Conservation (phyloP, 352 stramenopile genomes). For the Phytophthora cajani region DNA sequence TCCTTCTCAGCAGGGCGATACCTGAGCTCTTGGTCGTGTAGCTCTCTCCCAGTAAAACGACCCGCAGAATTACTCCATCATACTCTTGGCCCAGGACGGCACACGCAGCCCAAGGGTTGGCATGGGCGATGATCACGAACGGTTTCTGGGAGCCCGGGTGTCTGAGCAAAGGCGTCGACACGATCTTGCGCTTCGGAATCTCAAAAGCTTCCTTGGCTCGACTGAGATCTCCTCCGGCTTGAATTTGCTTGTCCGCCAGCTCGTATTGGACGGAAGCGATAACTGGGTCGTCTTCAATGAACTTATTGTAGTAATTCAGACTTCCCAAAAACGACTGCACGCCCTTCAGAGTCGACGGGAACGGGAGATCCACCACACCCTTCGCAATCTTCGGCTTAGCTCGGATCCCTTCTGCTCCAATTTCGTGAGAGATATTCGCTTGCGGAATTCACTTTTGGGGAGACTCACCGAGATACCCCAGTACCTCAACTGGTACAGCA, state of each 20-base stretch:
- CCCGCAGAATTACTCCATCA: neutral
- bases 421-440: neutral
- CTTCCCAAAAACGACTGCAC: neutral
- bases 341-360: neutral
- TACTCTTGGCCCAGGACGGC: constrained; percentile 4
- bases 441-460: neutral
- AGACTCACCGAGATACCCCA: constrained; percentile 3
- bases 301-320: constrained; percentile 9
- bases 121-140: constrained; percentile 5
- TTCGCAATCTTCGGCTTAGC: neutral
- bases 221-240: neutral
- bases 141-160: neutral
- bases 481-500: neutral
- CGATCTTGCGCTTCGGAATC: neutral
- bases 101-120: constrained; percentile 3
- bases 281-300: constrained; percentile 3
- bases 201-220: constrained; percentile 4
- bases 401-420: neutral
- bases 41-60: constrained; percentile 2
- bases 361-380: neutral
- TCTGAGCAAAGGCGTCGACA: neutral
- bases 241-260: neutral
- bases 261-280: neutral
- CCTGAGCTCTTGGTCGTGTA: constrained; percentile 12
- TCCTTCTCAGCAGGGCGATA: constrained; percentile 17